Percentiles rank a stretch among this genome's conserved stretches.
Conservation (phyloP, 768 basidiomycete genomes). For the Tulasnella sp. region DNA sequence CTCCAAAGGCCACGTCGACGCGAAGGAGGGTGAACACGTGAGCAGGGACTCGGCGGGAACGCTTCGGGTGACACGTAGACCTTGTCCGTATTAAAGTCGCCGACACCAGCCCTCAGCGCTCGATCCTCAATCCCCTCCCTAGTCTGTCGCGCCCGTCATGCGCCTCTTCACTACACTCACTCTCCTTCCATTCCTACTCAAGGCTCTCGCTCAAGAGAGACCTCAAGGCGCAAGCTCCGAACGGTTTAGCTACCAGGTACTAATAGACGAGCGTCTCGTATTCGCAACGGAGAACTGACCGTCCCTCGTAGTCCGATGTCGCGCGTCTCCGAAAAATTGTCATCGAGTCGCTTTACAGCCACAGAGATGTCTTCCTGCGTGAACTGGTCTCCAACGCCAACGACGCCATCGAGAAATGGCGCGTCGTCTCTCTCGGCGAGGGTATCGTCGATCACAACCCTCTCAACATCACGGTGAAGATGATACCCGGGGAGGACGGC, state of each 20-base stretch:
- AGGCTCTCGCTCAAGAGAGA: conserved; percentile 15
- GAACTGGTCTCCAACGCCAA: conserved; percentile 92
- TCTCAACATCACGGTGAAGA: conserved; percentile 84
- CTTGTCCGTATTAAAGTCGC: conserved; percentile 1
- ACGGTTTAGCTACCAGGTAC: conserved; percentile 17
- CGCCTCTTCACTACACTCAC: conserved; percentile 4
- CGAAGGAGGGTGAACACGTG: background rate
- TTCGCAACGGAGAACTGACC: background rate
- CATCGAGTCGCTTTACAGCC: conserved; percentile 42
- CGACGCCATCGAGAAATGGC: conserved; percentile 91
- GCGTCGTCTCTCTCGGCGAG: conserved; percentile 63
- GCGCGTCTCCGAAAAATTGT: conserved; percentile 87
- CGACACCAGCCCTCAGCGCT: background rate
- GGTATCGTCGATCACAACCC: conserved; percentile 57
- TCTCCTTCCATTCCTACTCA: background rate
- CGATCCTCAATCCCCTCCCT: background rate
- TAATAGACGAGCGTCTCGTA: background rate
- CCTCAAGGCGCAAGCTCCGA: conserved; percentile 10
- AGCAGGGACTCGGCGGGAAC: background rate
- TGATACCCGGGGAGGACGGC: conserved; percentile 54
- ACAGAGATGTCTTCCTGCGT: conserved; percentile 40
- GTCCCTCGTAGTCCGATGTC: conserved; percentile 64
- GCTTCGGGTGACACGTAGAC: conserved; percentile 13
- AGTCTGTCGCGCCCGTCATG: conserved; percentile 7
- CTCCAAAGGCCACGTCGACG: background rate